Evolutionary conservation across 148 eudicot species (phyloP).

Genomic region (Tetragonia tetragonoides): DNA sequence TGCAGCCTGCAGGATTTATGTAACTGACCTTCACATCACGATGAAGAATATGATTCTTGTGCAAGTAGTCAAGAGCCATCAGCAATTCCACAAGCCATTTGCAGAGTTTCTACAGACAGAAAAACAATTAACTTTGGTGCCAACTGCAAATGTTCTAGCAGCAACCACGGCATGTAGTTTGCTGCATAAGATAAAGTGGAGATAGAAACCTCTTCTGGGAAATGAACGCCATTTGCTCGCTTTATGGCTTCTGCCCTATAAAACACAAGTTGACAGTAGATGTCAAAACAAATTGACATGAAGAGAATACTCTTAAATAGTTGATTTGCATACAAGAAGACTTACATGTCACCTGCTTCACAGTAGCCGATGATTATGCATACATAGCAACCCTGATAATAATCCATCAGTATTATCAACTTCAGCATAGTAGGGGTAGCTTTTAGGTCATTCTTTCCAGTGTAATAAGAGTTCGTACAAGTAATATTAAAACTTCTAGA

Average conservation of each 20-base stretch:
- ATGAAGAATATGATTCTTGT: conserved; percentile 84
- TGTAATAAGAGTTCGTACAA: neutral
- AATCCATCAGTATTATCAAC: conserved; percentile 21
- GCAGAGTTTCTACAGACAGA: conserved; percentile 66
- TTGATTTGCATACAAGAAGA: conserved; percentile 15
- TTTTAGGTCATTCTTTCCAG: conserved; percentile 10
- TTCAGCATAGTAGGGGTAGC: neutral
- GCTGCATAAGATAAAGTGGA: neutral
- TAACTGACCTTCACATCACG: conserved; percentile 89
- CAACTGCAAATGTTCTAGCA: conserved; percentile 12
- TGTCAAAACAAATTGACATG: conserved; percentile 3
- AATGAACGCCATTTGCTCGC: conserved; percentile 66
- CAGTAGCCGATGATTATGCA: conserved; percentile 93
- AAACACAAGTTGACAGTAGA: conserved; percentile 15
- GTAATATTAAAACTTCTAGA: neutral
- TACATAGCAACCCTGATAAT: conserved; percentile 91
- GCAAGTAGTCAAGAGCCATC: conserved; percentile 93
- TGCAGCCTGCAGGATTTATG: neutral
- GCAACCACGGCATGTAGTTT: conserved; percentile 8
- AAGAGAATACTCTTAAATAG: neutral
- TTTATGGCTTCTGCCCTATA: conserved; percentile 86
- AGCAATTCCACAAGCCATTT: conserved; percentile 96
- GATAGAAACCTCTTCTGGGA: conserved; percentile 83
- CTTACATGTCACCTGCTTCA: conserved; percentile 99
- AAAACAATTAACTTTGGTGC: conserved; percentile 12